Conservation (phyloP, 805 yeast species). For the Candida silvatica region DNA sequence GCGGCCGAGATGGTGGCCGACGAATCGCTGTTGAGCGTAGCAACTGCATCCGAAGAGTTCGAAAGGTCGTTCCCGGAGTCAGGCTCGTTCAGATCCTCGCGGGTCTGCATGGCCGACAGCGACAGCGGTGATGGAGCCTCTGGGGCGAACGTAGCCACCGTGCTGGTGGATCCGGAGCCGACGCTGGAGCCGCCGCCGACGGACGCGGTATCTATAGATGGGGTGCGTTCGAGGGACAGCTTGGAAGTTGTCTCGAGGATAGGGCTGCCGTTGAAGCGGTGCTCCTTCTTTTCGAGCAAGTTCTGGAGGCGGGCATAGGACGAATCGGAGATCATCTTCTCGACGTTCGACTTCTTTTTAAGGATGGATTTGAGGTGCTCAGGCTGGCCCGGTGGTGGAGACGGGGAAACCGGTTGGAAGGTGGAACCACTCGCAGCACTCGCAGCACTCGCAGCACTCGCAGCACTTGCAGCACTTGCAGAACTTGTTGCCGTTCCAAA, state of each 20-base stretch:
- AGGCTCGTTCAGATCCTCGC: slow-evolving; percentile 7
- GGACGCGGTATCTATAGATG: background rate
- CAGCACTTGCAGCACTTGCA: background rate
- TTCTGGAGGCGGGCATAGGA: slow-evolving; percentile 24
- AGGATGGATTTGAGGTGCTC: slow-evolving; percentile 69
- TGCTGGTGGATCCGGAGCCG: slow-evolving; percentile 8
- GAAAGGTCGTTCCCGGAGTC: no score
- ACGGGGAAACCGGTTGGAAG: background rate
- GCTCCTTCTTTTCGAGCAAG: slow-evolving; percentile 22
- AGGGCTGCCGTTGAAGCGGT: slow-evolving; percentile 23
- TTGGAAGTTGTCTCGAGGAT: slow-evolving; percentile 20
- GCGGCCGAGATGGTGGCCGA: background rate
- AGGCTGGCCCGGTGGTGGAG: slow-evolving; percentile 2
- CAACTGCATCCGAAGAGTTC: no score
- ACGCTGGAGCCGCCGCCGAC: slow-evolving; percentile 1
- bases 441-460: no score
- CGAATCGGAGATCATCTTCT: slow-evolving; percentile 63
- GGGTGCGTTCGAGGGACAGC: background rate
- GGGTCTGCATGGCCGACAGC: slow-evolving; percentile 13
- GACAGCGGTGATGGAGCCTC: slow-evolving; percentile 12
- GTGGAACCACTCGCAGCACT: background rate
- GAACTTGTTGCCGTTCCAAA: background rate
- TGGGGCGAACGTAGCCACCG: slow-evolving; percentile 9
- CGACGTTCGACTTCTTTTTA: slow-evolving; percentile 80
- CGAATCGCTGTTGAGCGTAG: no score